phyloP scores from a whole-genome alignment of 228 moss, liverwort and hornwort species.

The Sphagnum fallax region DNA sequence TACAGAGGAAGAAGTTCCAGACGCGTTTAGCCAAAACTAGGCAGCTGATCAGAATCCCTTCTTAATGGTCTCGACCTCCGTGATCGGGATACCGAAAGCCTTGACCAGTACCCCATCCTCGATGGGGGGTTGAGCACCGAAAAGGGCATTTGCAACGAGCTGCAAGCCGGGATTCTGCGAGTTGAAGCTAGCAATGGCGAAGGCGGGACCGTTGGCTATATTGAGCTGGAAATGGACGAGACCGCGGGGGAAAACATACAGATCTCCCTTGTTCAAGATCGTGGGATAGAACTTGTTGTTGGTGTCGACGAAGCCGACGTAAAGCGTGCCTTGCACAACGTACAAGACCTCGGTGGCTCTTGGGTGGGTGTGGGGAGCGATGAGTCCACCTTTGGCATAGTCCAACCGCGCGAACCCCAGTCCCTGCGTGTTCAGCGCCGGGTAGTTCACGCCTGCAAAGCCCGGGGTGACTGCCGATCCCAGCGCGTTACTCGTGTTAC shows the following conservation, averaged over 20 bases:
- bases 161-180: constrained; percentile 9
- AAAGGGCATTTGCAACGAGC: too few species aligned
- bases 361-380: constrained; percentile 4
- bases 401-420: constrained; percentile 5
- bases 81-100: too few species aligned
- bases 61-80: too few species aligned
- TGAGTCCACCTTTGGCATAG: not conserved
- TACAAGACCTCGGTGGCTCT: constrained; percentile 3
- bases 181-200: constrained; percentile 7
- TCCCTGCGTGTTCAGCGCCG: constrained; percentile 3
- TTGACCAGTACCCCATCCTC: too few species aligned
- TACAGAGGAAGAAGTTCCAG: too few species aligned
- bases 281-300: not conserved
- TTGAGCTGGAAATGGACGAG: constrained; percentile 17
- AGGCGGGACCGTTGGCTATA: not conserved
- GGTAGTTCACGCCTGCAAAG: constrained; percentile 7
- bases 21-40: too few species aligned
- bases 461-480: constrained; percentile 4
- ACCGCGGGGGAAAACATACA: constrained; percentile 12
- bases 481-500: too few species aligned
- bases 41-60: too few species aligned
- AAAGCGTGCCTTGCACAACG: constrained; percentile 1
- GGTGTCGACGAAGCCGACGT: constrained; percentile 2
- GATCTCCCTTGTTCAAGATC: constrained; percentile 10
- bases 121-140: too few species aligned